Evolutionary conservation across 2,329 filamentous ascomycete genomes (phyloP), one percentile per base, ranked within the genome.

Genomic region (Aspergillus sp.): DNA sequence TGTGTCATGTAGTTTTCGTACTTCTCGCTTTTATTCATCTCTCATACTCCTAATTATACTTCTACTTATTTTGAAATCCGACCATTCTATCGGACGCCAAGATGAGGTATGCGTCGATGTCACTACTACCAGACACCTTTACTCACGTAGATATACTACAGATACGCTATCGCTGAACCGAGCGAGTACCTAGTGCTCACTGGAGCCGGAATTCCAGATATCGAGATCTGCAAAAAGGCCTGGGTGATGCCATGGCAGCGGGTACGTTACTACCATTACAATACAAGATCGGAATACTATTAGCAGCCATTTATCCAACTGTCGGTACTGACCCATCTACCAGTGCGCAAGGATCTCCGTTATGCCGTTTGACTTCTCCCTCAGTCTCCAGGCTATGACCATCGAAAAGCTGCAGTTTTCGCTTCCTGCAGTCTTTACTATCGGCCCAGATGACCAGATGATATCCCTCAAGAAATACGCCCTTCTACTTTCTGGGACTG

Each of bases 171-270:
- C 63, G 88, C 90, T 19, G 84, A 85, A 56, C 87, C 90, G 27
- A 90, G 92, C 77, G 85, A 91, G 77, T 96, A 95, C 82, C 89
- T 96, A 75, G 90, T 91, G 80, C 85, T 95, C 66, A 95, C 90
- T 66, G 91, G 91, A 77, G 87, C 87, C 76, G 86, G 88, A 64
- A 83, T 96, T 66, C 81, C 86, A 44, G 87, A 83, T 68, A 85
- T 96, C 66, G 84, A 85, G 65, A 92, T 96, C 73, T 86, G 84
- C 70, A 96, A 96, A 77, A 89, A 90, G 63, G 82, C 87, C 55
- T 86, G 88, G 78, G 81, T 91, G 17, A 83, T 82, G 75, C 89
- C 89, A 55, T 85, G 90, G 62, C 89, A 93, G 75, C 83, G 86
- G 64, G 75, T 75, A 65, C 50, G 64, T 56, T 17, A 12, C 19